phyloP scores from a whole-genome alignment of 768 basidiomycete genomes.

The Phaeolepiota aurea region DNA sequence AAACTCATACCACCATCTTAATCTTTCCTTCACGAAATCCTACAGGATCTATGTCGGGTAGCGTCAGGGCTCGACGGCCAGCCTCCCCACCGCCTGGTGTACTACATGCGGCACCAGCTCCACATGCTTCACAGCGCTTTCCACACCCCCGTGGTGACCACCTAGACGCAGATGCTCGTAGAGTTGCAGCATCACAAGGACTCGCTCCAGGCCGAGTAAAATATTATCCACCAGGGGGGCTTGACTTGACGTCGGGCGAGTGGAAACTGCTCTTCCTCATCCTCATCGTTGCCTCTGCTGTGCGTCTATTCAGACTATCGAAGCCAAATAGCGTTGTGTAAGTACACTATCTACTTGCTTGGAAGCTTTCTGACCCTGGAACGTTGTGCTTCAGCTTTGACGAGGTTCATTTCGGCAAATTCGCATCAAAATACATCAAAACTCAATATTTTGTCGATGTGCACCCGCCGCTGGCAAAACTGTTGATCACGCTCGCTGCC shows the following conservation, averaged over 20 bases:
- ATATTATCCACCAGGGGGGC: conserved; percentile 45
- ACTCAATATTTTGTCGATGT: conserved; percentile 90
- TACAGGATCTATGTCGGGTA: conserved; percentile 46
- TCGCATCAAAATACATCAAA: conserved; percentile 91
- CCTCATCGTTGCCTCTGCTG: conserved; percentile 61
- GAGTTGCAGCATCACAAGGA: conserved; percentile 63
- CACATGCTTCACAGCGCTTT: conserved; percentile 46
- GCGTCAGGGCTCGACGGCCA: conserved; percentile 60
- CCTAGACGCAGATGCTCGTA: conserved; percentile 67
- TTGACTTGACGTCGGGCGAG: conserved; percentile 62
- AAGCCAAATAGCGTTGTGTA: conserved; percentile 90
- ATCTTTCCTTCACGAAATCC: too few species aligned
- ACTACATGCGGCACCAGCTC: conserved; percentile 23
- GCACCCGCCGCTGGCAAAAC: conserved; percentile 93
- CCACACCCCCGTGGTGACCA: conserved; percentile 58
- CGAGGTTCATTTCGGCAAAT: conserved; percentile 98
- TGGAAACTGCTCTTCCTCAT: conserved; percentile 66
- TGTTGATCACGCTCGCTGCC: conserved; percentile 87
- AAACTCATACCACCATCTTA: too few species aligned
- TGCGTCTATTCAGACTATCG: conserved; percentile 81
- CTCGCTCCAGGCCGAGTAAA: conserved; percentile 42
- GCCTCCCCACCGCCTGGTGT: conserved; percentile 55
- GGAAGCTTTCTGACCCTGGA: conserved; percentile 2
- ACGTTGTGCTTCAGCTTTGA: conserved; percentile 60
- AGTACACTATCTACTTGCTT: conserved; percentile 23